Conservation (phyloP, 345 rosid genomes). For the Eucalyptus marginata region DNA sequence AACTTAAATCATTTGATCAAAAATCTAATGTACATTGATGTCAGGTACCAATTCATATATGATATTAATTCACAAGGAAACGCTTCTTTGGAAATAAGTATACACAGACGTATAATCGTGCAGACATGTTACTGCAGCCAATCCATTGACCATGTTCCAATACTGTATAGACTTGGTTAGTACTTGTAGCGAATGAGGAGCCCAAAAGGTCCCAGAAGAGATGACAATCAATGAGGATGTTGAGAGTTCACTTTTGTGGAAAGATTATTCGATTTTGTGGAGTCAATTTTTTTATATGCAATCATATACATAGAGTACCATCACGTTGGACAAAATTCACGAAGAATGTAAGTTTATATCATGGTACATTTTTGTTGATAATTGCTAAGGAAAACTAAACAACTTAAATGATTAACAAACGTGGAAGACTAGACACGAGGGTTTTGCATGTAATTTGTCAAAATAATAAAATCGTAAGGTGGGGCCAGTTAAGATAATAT, state of each 20-base stretch:
- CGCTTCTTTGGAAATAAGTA: not conserved
- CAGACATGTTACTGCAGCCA: not conserved
- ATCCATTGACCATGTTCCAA: not conserved
- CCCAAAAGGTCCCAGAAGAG: not conserved
- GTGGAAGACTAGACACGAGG: not conserved
- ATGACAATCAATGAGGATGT: not conserved
- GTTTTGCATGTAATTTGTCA: not conserved
- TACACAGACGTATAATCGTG: not conserved
- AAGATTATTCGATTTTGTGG: not conserved
- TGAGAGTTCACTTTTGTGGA: not conserved
- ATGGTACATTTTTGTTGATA: not conserved
- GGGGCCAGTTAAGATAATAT: not conserved
- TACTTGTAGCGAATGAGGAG: not conserved
- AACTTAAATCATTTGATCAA: not conserved
- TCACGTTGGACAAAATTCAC: not conserved
- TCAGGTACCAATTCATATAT: not conserved
- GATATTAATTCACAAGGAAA: not conserved
- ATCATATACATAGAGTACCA: not conserved
- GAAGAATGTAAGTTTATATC: not conserved
- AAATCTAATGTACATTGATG: not conserved
- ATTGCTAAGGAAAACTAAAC: not conserved
- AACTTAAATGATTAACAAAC: not conserved
- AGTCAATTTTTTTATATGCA: not conserved
- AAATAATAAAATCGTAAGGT: not conserved
- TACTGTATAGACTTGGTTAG: not conserved